Evolutionary conservation across 1,284 basidiomycete species (phyloP).

Genomic region (Inonotus hispidus): DNA sequence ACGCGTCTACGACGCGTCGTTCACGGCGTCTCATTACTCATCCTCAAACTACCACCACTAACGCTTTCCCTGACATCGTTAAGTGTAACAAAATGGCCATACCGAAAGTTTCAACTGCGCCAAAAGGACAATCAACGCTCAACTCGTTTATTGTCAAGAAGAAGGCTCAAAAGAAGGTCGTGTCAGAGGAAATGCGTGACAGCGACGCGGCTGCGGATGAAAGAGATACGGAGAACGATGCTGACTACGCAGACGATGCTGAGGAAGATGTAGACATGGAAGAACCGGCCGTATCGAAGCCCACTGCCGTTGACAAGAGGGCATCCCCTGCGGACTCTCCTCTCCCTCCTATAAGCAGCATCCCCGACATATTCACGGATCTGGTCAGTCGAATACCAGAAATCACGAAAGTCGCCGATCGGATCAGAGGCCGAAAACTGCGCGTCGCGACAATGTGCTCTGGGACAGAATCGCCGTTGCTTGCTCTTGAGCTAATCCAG

Average conservation of each 20-base stretch:
- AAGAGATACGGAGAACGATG: constrained; percentile 25
- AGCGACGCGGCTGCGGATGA: constrained; percentile 26
- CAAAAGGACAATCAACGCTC: constrained; percentile 48
- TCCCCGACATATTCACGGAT: constrained; percentile 83
- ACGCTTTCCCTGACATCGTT: constrained; percentile 5
- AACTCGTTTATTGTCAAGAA: constrained; percentile 46
- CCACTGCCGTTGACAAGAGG: constrained; percentile 26
- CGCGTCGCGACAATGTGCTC: constrained; percentile 98
- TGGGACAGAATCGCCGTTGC: constrained; percentile 90
- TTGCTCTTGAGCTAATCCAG: constrained; percentile 83
- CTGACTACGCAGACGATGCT: constrained; percentile 11
- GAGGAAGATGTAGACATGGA: constrained; percentile 30
- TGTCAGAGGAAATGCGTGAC: constrained; percentile 21
- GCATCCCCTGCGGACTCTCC: constrained; percentile 47
- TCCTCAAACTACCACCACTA: background rate
- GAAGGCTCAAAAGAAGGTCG: constrained; percentile 22
- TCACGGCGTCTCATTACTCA: background rate
- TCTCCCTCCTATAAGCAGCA: constrained; percentile 79
- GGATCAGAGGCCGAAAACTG: constrained; percentile 75
- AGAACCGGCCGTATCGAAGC: constrained; percentile 35
- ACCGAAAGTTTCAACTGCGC: constrained; percentile 29
- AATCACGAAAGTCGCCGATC: constrained; percentile 64
- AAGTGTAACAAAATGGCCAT: constrained; percentile 42
- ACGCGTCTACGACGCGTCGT: background rate
- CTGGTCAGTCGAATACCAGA: constrained; percentile 69